Evolutionary conservation across 371 early-diverging fungal species (phyloP).

Genomic region (Zancudomyces culisetae): DNA sequence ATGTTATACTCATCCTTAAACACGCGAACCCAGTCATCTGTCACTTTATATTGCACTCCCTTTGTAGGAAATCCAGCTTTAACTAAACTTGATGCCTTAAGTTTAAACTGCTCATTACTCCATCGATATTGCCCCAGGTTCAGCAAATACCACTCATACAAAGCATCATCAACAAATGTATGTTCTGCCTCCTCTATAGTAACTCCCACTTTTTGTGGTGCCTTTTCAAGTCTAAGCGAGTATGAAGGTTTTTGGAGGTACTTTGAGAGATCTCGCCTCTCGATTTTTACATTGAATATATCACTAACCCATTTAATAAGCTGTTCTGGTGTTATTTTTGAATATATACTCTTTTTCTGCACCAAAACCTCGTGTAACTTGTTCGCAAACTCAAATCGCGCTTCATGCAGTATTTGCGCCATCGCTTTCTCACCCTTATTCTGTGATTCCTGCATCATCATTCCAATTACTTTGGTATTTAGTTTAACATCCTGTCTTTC

Average conservation of each 20-base stretch:
- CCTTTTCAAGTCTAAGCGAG: conserved; percentile 1
- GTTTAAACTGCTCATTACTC: not conserved
- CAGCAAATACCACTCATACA: conserved; percentile 3
- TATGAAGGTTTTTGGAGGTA: not conserved
- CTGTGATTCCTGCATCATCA: not conserved
- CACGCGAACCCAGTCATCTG: not conserved
- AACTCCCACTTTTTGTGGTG: not conserved
- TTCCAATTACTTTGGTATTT: not conserved
- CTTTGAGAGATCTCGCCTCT: not conserved
- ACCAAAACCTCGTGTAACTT: not conserved
- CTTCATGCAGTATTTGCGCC: not conserved
- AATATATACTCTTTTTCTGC: not conserved
- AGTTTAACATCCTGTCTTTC: not conserved
- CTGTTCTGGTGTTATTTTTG: not conserved
- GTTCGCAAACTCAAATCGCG: not conserved
- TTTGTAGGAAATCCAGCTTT: conserved; percentile 1
- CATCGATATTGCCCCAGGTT: not conserved
- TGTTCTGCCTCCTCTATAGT: conserved; percentile 1
- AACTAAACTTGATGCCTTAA: not conserved
- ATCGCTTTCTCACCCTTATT: not conserved
- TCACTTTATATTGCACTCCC: not conserved
- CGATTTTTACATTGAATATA: not conserved
- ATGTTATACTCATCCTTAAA: not conserved
- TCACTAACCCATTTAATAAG: not conserved
- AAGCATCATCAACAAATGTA: conserved; percentile 4